Conservation (phyloP, 305 asterid species). For the Fraxinus sp. region DNA sequence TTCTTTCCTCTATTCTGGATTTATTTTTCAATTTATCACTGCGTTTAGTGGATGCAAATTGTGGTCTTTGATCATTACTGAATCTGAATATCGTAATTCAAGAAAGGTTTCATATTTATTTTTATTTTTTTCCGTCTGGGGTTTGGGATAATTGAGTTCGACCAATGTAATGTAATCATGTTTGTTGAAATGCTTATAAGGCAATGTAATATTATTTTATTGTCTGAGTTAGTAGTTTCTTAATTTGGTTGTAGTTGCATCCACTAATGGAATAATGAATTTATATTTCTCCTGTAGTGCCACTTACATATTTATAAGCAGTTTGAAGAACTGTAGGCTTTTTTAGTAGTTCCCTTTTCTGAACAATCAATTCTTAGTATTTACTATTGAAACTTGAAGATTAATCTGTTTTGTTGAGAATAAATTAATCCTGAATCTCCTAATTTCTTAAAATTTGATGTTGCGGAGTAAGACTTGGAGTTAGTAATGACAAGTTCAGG, state of each 20-base stretch:
- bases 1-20: neutral
- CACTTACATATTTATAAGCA: neutral
- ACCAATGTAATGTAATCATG: conserved; percentile 16
- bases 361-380: neutral
- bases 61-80: conserved; percentile 4
- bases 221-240: neutral
- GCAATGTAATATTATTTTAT: neutral
- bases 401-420: neutral
- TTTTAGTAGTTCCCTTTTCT: neutral
- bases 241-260: neutral
- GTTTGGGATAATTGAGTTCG: conserved; percentile 11
- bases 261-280: neutral
- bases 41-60: conserved; percentile 16
- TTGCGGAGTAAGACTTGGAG: conserved; percentile 28
- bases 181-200: conserved; percentile 20
- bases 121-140: neutral
- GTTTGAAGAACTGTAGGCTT: neutral
- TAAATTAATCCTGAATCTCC: neutral
- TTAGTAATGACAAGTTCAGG: conserved; percentile 27
- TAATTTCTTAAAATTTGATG: neutral
- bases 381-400: neutral
- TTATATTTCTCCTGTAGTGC: neutral
- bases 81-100: neutral
- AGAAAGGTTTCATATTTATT: neutral
- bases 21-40: neutral